phyloP scores from a whole-genome alignment of 495 filamentous ascomycete genomes.

The Tuber magnatum region DNA sequence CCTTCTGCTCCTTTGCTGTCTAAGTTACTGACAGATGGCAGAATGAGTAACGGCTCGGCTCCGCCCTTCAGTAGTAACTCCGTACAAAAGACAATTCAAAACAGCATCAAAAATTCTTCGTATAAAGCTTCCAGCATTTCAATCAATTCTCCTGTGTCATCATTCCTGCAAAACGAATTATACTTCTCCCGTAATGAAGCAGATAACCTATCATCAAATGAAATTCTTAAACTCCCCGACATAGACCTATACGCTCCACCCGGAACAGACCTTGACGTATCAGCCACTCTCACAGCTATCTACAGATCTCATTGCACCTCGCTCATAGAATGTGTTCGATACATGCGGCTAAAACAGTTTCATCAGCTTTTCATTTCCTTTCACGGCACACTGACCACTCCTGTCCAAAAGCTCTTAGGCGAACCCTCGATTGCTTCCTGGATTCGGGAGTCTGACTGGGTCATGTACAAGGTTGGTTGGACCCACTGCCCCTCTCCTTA shows the following conservation, averaged over 20 bases:
- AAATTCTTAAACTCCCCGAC: slow-evolving; percentile 66
- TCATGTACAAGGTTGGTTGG: slow-evolving; percentile 64
- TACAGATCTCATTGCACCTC: slow-evolving; percentile 94
- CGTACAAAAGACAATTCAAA: slow-evolving; percentile 39
- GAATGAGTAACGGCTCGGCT: slow-evolving; percentile 41
- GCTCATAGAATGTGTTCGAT: slow-evolving; percentile 87
- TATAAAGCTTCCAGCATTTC: slow-evolving; percentile 34
- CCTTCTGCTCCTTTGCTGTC: slow-evolving; percentile 39
- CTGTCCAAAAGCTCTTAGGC: slow-evolving; percentile 88
- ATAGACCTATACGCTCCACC: slow-evolving; percentile 68
- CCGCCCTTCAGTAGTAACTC: slow-evolving; percentile 36
- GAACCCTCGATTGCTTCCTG: slow-evolving; percentile 75
- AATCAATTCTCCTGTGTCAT: slow-evolving; percentile 38
- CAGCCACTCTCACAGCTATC: slow-evolving; percentile 69
- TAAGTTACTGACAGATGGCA: slow-evolving; percentile 40
- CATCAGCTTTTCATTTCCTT: slow-evolving; percentile 93
- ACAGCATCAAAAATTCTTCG: slow-evolving; percentile 38
- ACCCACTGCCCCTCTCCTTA: not conserved
- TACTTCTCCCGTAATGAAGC: slow-evolving; percentile 39
- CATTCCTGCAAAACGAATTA: slow-evolving; percentile 39
- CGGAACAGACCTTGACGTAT: slow-evolving; percentile 72
- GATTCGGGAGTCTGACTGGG: slow-evolving; percentile 90
- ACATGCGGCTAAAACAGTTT: slow-evolving; percentile 88
- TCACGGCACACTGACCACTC: slow-evolving; percentile 89
- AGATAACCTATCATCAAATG: slow-evolving; percentile 44